These are phyloP conservation scores for Cylindrotheca fusiformis DNA, from an alignment of 108 stramenopile genomes.

Conservation along the genomic window DNA sequence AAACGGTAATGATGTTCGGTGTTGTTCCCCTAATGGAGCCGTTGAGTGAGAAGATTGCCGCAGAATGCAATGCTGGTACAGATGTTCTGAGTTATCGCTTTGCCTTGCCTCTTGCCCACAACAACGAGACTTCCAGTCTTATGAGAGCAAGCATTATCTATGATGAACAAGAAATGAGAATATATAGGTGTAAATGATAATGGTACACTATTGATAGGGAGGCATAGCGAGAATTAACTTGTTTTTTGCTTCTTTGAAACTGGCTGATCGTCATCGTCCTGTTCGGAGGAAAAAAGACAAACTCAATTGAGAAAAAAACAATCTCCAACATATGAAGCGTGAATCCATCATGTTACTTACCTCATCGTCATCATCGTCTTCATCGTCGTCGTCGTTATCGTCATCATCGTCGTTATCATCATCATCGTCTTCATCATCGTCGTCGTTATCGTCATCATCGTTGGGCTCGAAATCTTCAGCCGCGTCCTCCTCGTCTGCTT, in stretches of 20 bases:
- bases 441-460: constrained; percentile 17
- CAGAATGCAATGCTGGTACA: constrained; percentile 51
- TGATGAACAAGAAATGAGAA: constrained; percentile 77
- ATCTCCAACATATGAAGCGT: too few relatives aligned
- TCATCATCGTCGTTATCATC: constrained; percentile 21
- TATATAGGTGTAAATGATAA: constrained; percentile 36
- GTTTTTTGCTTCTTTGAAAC: constrained; percentile 15
- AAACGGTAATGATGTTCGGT: constrained; percentile 81
- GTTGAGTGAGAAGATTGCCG: constrained; percentile 53
- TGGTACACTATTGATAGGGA: neutral
- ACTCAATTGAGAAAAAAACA: too few relatives aligned
- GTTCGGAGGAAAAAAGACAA: too few relatives aligned
- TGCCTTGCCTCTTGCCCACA: constrained; percentile 45
- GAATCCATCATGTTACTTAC: too few relatives aligned
- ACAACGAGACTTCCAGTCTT: neutral
- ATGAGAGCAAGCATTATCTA: constrained; percentile 60
- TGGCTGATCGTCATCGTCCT: constrained; percentile 15
- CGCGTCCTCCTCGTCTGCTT: constrained; percentile 19
- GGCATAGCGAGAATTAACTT: neutral
- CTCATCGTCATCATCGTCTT: constrained; percentile 14
- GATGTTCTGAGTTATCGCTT: constrained; percentile 79
- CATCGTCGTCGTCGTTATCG: constrained; percentile 9
- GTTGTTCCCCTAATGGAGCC: constrained; percentile 62
- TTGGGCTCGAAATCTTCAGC: constrained; percentile 8
- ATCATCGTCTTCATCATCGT: constrained; percentile 11